Evolutionary conservation across 495 filamentous ascomycete genomes (phyloP), one percentile per base, ranked within the genome.

Genomic region (Clohesyomyces aquaticus): DNA sequence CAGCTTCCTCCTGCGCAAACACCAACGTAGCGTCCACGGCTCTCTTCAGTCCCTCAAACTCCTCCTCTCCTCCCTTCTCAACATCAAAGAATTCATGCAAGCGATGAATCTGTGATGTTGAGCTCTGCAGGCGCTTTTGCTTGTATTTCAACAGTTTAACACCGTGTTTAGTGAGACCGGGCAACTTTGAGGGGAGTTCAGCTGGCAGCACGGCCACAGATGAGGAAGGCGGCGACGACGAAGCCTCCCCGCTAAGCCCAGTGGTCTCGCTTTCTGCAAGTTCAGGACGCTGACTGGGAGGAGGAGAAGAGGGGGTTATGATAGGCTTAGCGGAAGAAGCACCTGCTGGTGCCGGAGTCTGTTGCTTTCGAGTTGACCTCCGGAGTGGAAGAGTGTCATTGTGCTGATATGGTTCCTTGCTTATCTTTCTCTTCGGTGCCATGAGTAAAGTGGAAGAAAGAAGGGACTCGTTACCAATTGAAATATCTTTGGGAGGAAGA

Each of bases 1-100:
- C 58, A 22, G 78, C 80, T 61, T 79, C 76, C 32, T 77, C 68
- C 57, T 80, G 79, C 28, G 76, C 78, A 52, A 81, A 83, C 25
- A 81, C 76, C 22, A 81, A 73, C 0, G 78, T 80, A 0, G 79
- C 72, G n/a, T 69, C 45, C 4, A 73, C 57, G 0, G 72, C 68
- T 2, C 46, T 41, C 22, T 61, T 51, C 47, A 61, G 29, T 29
- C 4, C 18, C 9, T 25, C 25, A 45, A 52, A 53, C 18, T 18
- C 25, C 18, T 28, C 10, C 1, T 8, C 2, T n/a, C 25, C 25
- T 11, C 18, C 10, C 1, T 8, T 6, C 18, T 45, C 32, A 9
- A 29, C 29, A 19, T 61, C 48, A 21, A 27, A 61, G 27, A 53
- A 45, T 3, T 61, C 58, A 19, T 38, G 29, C 11, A 61, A 47